A percentile compares a stretch with the other conserved stretches of the same genome.
These are phyloP conservation scores for Dactylellina haptotyla DNA, from an alignment of 2,329 filamentous ascomycete genomes.

Conservation along the genomic window DNA sequence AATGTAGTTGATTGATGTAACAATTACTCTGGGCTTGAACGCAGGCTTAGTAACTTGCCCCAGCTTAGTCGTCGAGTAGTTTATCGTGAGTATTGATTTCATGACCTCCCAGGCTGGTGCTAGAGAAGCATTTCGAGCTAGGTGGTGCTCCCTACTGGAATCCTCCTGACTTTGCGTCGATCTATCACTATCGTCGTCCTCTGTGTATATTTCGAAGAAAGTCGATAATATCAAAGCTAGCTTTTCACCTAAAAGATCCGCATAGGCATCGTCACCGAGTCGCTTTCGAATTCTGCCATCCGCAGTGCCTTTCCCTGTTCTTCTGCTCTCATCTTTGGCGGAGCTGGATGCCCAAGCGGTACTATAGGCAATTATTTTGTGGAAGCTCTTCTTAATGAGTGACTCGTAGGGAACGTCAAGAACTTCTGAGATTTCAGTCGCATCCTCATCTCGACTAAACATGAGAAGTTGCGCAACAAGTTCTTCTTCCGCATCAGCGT, in stretches of 20 bases:
- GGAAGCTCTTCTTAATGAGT: slow-evolving; percentile 75
- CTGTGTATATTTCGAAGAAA: slow-evolving; percentile 71
- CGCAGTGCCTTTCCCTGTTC: slow-evolving; percentile 62
- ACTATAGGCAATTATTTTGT: slow-evolving; percentile 82
- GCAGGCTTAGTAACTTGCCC: slow-evolving; percentile 85
- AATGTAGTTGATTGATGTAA: slow-evolving; percentile 79
- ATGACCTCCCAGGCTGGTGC: slow-evolving; percentile 69
- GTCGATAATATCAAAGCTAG: slow-evolving; percentile 81
- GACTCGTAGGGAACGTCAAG: slow-evolving; percentile 68
- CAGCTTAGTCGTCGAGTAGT: slow-evolving; percentile 72
- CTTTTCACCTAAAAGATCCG: slow-evolving; percentile 71
- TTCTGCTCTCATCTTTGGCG: slow-evolving; percentile 57
- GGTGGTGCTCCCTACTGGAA: slow-evolving; percentile 63
- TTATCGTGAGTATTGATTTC: slow-evolving; percentile 74
- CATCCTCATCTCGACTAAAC: slow-evolving; percentile 75
- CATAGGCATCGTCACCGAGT: slow-evolving; percentile 74
- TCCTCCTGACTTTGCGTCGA: slow-evolving; percentile 72
- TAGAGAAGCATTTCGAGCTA: slow-evolving; percentile 35
- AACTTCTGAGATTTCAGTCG: slow-evolving; percentile 69
- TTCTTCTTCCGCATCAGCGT: slow-evolving; percentile 78
- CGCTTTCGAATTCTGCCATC: slow-evolving; percentile 75
- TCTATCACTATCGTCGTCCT: slow-evolving; percentile 65
- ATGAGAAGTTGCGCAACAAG: slow-evolving; percentile 81
- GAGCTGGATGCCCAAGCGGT: slow-evolving; percentile 73
- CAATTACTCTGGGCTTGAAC: slow-evolving; percentile 80